phyloP scores from a whole-genome alignment of 176 grass and related monocot genomes.

The Microstegium vimineum region DNA sequence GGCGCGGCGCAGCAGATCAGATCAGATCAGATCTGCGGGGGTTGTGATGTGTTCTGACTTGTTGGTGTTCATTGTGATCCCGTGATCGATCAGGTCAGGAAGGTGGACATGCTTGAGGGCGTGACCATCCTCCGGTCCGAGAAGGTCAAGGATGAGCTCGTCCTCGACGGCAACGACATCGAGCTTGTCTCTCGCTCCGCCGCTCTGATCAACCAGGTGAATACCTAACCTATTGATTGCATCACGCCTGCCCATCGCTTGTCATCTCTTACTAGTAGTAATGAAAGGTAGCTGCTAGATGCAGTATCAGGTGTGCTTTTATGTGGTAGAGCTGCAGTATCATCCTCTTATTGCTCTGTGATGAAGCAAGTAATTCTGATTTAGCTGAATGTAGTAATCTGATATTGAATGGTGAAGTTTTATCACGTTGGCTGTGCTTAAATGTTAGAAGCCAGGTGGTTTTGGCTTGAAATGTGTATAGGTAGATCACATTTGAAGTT shows the following conservation, averaged over 20 bases:
- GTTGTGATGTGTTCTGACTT: background rate
- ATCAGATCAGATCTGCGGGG: too few relatives aligned
- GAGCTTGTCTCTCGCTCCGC: slow-evolving; percentile 74
- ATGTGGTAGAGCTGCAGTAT: background rate
- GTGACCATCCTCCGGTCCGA: slow-evolving; percentile 69
- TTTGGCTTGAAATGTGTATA: background rate
- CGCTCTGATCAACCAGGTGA: slow-evolving; percentile 69
- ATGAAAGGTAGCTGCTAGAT: background rate
- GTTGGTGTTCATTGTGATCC: background rate
- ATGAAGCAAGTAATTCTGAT: background rate
- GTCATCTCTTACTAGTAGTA: background rate
- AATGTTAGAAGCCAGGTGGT: background rate
- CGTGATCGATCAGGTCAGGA: slow-evolving; percentile 57
- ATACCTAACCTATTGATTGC: background rate
- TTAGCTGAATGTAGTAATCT: background rate
- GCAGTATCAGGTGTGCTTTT: background rate
- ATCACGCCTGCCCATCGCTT: too few relatives aligned
- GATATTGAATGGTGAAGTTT: background rate
- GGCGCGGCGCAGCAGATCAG: too few relatives aligned
- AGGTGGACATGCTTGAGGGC: slow-evolving; percentile 83
- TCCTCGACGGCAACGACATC: slow-evolving; percentile 80
- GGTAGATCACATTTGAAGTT: background rate
- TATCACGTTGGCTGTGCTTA: background rate
- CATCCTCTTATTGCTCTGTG: background rate
- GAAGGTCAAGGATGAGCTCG: slow-evolving; percentile 86